Evolutionary conservation across 352 stramenopile species (phyloP), one percentile per base, ranked within the genome.

Genomic region (Pseudoperonospora humuli): DNA sequence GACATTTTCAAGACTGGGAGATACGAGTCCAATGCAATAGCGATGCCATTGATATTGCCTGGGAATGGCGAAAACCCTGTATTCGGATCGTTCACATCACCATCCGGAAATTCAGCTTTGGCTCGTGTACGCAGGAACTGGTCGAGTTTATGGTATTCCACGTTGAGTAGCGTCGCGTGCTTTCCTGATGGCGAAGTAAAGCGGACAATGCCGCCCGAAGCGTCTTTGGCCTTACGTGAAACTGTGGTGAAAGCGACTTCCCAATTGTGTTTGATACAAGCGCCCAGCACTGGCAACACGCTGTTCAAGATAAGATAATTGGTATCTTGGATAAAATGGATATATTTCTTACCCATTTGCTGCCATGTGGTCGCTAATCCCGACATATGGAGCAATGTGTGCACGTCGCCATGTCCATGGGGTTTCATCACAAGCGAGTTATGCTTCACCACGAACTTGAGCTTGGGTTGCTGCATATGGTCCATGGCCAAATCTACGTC

Each of bases 321-420:
- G 3, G 95, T 98, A 67, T 98, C 93, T 39, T 90, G 68, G 54
- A n/a, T 80, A 61, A 98, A 98, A 56, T 98, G 97, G n/a, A 97
- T 75, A 24, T 89, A 82, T 56, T 86, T 94, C 57, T 89, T 81
- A n/a, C 91, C 90, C 7, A 62, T 17, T n/a, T 70, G 28, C 2
- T 64, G 54, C 91, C 88, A 97, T 14, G 65, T 51, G 3, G 39
- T 18, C 0, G 89, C 75, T 13, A 95, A 45, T 7, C 84, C 78
- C 7, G 75, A 90, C 20, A 50, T 65, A 46, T 92, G 76, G 38
- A 97, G 70, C 18, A 99, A 61, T 24, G 88, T 83, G 68, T 99
- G 96, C 18, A 99, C 95, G 66, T 99, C 96, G 24, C 96, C 96
- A 53, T 99, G 96, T 26, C 96, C 96, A 54, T 99, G 96, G 0